Percentiles rank a stretch among this genome's conserved stretches.
These are phyloP conservation scores for Aspergillus panamensis DNA, from an alignment of 495 filamentous ascomycete species.

Conservation along the genomic window DNA sequence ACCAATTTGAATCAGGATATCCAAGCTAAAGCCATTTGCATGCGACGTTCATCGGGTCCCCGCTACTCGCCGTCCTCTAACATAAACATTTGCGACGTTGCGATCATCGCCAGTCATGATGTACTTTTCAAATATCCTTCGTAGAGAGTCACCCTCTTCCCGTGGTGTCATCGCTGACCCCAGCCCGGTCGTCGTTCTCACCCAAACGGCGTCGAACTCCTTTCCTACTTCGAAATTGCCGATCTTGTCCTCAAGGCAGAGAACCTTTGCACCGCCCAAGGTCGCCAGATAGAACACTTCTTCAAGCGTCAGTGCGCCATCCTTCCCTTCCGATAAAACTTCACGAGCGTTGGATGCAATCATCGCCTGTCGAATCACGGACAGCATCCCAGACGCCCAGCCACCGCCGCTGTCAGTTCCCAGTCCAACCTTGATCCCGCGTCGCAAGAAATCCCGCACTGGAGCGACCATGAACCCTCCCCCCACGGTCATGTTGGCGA, in stretches of 20 bases:
- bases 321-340: slow-evolving; percentile 43
- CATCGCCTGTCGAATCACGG: slow-evolving; percentile 57
- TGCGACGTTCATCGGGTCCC: too few species aligned
- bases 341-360: slow-evolving; percentile 57
- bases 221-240: slow-evolving; percentile 59
- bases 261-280: slow-evolving; percentile 58
- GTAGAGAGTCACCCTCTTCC: slow-evolving; percentile 47
- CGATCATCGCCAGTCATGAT: slow-evolving; percentile 64
- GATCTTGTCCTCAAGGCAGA: slow-evolving; percentile 50
- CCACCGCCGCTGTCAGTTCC: slow-evolving; percentile 69
- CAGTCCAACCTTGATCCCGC: slow-evolving; percentile 60
- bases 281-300: slow-evolving; percentile 63
- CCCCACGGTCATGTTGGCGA: slow-evolving; percentile 60
- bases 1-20: too few species aligned
- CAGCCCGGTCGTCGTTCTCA: slow-evolving; percentile 36
- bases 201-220: slow-evolving; percentile 61
- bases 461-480: slow-evolving; percentile 56
- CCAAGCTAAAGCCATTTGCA: too few species aligned
- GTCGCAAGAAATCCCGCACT: slow-evolving; percentile 51
- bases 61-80: slow-evolving; percentile 35
- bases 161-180: slow-evolving; percentile 50
- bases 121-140: slow-evolving; percentile 59
- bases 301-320: slow-evolving; percentile 45
- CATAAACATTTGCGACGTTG: slow-evolving; percentile 56
- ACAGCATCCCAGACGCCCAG: slow-evolving; percentile 55